A percentile compares a stretch with the other conserved stretches of the same genome.
phyloP scores from a whole-genome alignment of 2,329 filamentous ascomycete genomes.

The Ascochyta lentis region DNA sequence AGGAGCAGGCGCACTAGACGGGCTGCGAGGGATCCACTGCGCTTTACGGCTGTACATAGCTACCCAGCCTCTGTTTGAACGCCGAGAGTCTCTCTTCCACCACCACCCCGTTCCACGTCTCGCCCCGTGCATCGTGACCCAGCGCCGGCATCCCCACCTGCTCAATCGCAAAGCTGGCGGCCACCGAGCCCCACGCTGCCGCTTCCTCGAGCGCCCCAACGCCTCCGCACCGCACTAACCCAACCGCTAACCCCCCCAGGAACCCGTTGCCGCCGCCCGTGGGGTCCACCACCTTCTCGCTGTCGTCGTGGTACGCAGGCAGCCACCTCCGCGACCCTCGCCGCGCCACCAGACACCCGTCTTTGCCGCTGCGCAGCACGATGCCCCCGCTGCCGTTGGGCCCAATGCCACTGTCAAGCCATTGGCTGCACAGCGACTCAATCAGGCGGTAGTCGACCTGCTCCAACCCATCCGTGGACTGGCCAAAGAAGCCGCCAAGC shows the following conservation, averaged over 20 bases:
- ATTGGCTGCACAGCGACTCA: conserved; percentile 50
- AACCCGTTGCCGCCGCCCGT: conserved; percentile 96
- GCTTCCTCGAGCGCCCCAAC: conserved; percentile 68
- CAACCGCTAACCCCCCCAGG: conserved; percentile 67
- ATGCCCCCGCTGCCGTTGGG: conserved; percentile 58
- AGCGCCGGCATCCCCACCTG: conserved; percentile 83
- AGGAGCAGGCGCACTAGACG: conserved; percentile 37
- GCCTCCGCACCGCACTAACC: conserved; percentile 59
- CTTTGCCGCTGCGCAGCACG: conserved; percentile 73
- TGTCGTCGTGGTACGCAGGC: conserved; percentile 72
- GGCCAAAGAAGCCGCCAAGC: conserved; percentile 82
- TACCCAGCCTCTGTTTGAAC: conserved; percentile 49
- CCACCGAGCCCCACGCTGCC: conserved; percentile 77
- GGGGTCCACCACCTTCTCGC: conserved; percentile 77
- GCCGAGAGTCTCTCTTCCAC: conserved; percentile 53
- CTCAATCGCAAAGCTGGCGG: conserved; percentile 92
- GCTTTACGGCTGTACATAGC: conserved; percentile 47
- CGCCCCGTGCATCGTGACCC: conserved; percentile 38
- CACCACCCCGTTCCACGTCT: conserved; percentile 58
- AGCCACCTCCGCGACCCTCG: conserved; percentile 66
- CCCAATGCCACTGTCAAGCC: conserved; percentile 47
- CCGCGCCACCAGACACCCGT: conserved; percentile 67
- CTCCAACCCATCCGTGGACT: conserved; percentile 39
- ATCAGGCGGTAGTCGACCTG: conserved; percentile 49
- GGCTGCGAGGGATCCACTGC: background rate